phyloP scores from a whole-genome alignment of 805 yeast genomes.

The Sugiyamaella valdiviana region DNA sequence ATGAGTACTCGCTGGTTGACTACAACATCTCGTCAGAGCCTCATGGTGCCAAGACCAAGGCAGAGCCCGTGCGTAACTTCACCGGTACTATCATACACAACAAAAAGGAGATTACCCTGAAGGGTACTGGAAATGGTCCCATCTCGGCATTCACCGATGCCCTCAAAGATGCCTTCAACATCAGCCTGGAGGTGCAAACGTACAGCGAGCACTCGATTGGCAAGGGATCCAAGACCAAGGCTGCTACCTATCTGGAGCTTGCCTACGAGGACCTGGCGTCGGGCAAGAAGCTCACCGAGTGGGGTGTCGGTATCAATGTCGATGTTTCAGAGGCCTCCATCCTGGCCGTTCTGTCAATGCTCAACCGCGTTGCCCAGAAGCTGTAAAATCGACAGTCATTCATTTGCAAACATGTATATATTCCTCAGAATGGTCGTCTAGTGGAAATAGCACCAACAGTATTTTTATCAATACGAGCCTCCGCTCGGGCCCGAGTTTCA shows the following conservation, averaged over 20 bases:
- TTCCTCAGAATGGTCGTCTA: too few species aligned
- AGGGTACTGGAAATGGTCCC: slow-evolving; percentile 77
- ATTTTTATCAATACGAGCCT: too few species aligned
- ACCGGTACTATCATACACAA: slow-evolving; percentile 45
- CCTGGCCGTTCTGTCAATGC: slow-evolving; percentile 37
- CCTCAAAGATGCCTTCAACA: slow-evolving; percentile 42
- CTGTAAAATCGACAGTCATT: neutral
- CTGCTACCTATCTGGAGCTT: slow-evolving; percentile 70
- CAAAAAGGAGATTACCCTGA: slow-evolving; percentile 36
- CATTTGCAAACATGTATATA: too few species aligned
- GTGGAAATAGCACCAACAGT: too few species aligned
- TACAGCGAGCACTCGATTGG: slow-evolving; percentile 81
- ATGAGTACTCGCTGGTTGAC: slow-evolving; percentile 37
- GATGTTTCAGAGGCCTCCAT: slow-evolving; percentile 85
- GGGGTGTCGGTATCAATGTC: slow-evolving; percentile 94
- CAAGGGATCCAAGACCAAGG: slow-evolving; percentile 59
- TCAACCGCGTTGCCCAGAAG: slow-evolving; percentile 28
- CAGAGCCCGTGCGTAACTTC: slow-evolving; percentile 35
- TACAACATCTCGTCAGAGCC: slow-evolving; percentile 39
- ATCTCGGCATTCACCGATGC: slow-evolving; percentile 70
- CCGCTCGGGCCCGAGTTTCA: too few species aligned
- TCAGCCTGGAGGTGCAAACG: slow-evolving; percentile 53
- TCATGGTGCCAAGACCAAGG: slow-evolving; percentile 39
- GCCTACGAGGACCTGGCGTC: slow-evolving; percentile 42
- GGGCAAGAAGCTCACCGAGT: slow-evolving; percentile 38